phyloP scores from a whole-genome alignment of 306 rosid genomes.

The Alnus glutinosa region DNA sequence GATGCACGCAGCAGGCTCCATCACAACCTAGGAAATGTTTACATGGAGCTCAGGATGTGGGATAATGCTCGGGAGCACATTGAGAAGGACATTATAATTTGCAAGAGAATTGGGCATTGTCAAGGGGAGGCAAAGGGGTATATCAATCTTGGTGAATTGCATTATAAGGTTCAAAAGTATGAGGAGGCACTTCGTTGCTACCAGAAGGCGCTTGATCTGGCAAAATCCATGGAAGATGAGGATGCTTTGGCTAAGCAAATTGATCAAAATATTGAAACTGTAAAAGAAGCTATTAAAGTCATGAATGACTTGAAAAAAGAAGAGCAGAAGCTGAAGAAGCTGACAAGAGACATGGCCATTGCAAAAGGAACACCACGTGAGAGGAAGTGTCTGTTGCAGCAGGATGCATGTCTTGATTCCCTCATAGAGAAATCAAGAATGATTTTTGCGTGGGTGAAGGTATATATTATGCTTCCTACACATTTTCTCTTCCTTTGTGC shows the following conservation, averaged over 20 bases:
- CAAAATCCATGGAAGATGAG: conserved; percentile 77
- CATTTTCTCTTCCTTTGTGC: conserved; percentile 11
- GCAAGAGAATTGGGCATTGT: conserved; percentile 68
- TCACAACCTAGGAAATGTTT: conserved; percentile 87
- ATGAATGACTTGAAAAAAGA: conserved; percentile 61
- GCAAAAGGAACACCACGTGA: conserved; percentile 67
- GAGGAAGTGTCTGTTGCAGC: conserved; percentile 61
- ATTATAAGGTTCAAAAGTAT: conserved; percentile 71
- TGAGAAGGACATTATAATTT: conserved; percentile 64
- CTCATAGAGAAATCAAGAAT: conserved; percentile 65
- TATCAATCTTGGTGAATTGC: conserved; percentile 74
- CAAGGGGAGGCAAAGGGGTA: conserved; percentile 96
- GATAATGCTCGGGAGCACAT: conserved; percentile 60
- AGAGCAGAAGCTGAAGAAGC: conserved; percentile 77
- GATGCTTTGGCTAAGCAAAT: conserved; percentile 65
- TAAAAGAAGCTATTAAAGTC: conserved; percentile 48
- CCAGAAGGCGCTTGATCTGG: conserved; percentile 57
- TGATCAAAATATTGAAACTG: conserved; percentile 57
- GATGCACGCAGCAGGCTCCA: conserved; percentile 84
- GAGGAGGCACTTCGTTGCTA: conserved; percentile 65
- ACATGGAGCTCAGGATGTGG: conserved; percentile 77
- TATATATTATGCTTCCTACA: conserved; percentile 20
- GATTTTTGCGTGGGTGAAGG: conserved; percentile 75
- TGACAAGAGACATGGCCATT: conserved; percentile 50
- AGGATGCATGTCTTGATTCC: conserved; percentile 48